Evolutionary conservation across 306 rosid species (phyloP).

Genomic region (Corylus heterophylla): DNA sequence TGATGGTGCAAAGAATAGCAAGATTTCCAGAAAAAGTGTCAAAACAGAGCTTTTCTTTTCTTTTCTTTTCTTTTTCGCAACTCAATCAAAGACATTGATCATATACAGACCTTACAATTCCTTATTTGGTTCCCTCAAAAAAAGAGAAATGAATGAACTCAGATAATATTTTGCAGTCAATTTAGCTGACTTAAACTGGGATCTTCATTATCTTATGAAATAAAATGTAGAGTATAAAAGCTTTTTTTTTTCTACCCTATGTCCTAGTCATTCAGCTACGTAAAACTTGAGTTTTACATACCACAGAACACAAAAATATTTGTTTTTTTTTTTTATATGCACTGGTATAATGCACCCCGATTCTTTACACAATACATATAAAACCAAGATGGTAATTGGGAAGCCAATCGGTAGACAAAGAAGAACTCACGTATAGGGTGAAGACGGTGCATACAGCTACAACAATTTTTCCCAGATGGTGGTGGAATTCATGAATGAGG

Average conservation of each 20-base stretch:
- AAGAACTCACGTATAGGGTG: slow-evolving; percentile 39
- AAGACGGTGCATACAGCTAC: slow-evolving; percentile 20
- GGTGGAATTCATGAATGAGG: slow-evolving; percentile 19
- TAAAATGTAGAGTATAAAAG: neutral
- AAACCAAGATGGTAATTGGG: neutral
- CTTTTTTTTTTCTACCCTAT: neutral
- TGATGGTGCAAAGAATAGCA: neutral
- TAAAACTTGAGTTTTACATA: neutral
- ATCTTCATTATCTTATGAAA: slow-evolving; percentile 1
- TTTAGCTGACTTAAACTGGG: neutral
- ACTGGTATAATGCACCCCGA: neutral
- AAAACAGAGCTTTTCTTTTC: neutral
- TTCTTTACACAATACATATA: neutral
- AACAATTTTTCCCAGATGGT: slow-evolving; percentile 24
- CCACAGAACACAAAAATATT: neutral
- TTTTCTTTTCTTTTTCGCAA: neutral
- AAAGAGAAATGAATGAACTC: neutral
- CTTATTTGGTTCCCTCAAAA: neutral
- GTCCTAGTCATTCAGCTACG: neutral
- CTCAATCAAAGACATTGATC: neutral
- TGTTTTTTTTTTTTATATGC: neutral
- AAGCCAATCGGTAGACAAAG: neutral
- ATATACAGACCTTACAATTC: neutral
- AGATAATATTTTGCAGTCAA: neutral
- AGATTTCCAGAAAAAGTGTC: neutral